Base-by-base conservation (phyloP, 2,329 filamentous ascomycete genomes). In the Pseudonectria buxi region DNA sequence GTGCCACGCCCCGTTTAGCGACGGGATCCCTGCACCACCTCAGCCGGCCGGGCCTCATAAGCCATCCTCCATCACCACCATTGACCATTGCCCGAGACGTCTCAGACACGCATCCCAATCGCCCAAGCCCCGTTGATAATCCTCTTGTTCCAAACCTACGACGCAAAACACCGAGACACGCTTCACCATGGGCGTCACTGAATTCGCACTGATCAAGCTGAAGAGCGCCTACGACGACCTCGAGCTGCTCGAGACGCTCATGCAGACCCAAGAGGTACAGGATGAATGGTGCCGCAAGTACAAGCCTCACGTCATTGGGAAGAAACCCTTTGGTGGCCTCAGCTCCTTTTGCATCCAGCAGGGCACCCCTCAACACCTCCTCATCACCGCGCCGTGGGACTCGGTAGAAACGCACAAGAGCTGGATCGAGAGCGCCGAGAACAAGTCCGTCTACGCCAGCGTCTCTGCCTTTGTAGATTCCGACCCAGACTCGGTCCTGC, bases 321-420 rank as follows among this genome's bases (percentile, higher is more conserved):
- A 37, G 6, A 48, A 45, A 13, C 49, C 60, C 36, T 53, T 56
- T 29, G 48, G 54, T 3, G 49, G 54, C 30, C 53, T 63, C 13
- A 64, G 63, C 28, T 54, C 54, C 27, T 54, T 58, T 39, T 62
- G 57, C 39, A 47, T 59, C 22, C 56, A 51, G 27, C 58, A 59
- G 14, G 55, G 58, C 15, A 54, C 65, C 35, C 57, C 59, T 10
- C 49, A 58, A 3, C 47, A 51, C 18, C 39, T 67, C n/a, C 53
- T 72, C 43, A 56, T 72, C 43, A 64, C 63, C 4, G 63, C 68
- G 13, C 57, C 62, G 10, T 72, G 69, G 69, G 55, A 61, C 36
- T 65, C 62, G 0, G 56, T 58, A 14, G 58, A 56, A 11, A 59
- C 58, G 5, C 67, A 72, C 38, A 42, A 39, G 30, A 43, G 58